Evolutionary conservation across 495 filamentous ascomycete species (phyloP).

Genomic region (Neurospora tetraspora): DNA sequence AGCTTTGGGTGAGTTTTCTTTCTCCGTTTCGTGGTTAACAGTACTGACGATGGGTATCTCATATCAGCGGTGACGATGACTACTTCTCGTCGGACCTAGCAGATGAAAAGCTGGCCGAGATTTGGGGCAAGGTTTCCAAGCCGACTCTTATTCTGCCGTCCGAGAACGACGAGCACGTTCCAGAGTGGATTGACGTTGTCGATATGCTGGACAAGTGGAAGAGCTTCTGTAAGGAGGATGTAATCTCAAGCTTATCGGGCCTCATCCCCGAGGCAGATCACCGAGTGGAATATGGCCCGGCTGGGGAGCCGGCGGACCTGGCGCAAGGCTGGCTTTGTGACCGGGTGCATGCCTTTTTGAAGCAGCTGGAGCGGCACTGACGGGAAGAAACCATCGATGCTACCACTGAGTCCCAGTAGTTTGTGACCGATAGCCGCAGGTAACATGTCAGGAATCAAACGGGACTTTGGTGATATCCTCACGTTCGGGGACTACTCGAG

Average conservation of each 20-base stretch:
- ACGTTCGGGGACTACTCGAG: neutral
- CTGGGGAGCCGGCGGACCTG: neutral
- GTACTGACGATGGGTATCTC: neutral
- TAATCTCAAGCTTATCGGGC: slow-evolving; percentile 30
- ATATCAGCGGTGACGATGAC: slow-evolving; percentile 63
- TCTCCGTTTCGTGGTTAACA: neutral
- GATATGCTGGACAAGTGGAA: slow-evolving; percentile 55
- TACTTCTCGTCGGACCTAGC: slow-evolving; percentile 74
- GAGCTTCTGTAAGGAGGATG: slow-evolving; percentile 21
- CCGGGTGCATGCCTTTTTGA: slow-evolving; percentile 28
- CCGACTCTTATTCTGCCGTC: slow-evolving; percentile 59
- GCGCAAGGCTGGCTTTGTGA: slow-evolving; percentile 29
- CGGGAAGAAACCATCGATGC: neutral
- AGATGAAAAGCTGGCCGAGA: slow-evolving; percentile 45
- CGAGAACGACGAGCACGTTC: slow-evolving; percentile 63
- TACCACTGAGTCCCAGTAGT: neutral
- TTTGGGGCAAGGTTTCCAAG: slow-evolving; percentile 51
- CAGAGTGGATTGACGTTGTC: slow-evolving; percentile 50
- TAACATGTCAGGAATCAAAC: neutral
- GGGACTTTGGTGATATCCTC: neutral
- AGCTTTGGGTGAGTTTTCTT: slow-evolving; percentile 36
- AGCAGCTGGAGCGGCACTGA: slow-evolving; percentile 1
- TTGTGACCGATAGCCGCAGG: neutral
- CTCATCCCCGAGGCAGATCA: slow-evolving; percentile 35
- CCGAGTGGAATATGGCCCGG: slow-evolving; percentile 22